Base-by-base conservation (phyloP, 2,329 filamentous ascomycete species). In the Colletotrichum cuscutae region DNA sequence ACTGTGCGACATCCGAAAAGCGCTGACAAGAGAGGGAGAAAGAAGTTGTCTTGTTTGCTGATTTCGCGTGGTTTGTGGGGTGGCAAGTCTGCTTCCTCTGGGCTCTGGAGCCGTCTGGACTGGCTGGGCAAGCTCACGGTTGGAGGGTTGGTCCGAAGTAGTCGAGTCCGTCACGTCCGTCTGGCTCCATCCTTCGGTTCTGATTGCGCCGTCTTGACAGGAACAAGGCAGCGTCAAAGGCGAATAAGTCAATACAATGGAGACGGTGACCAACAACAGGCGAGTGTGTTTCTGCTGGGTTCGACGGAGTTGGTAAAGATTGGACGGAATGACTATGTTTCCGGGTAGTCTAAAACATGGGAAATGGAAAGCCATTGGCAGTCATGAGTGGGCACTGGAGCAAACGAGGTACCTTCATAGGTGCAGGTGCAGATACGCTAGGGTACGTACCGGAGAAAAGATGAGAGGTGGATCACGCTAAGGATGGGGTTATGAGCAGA, bases 251-350 rank as follows among this genome's bases (percentile, higher is more conserved):
- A 67, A 12, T 46, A 37, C 19, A 46, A 24, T 58, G 35, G 63
- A 58, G 15, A 24, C 32, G 9, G 13, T 7, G 24, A 42, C 32
- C 9, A 7, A 32, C 37, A 28, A 11, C 49, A 24, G 13, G 46
- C 49, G 56, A n/a, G 35, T 8, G 49, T 49, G 37, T 46, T 52
- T 15, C 5, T 37, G n/a, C 30, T 37, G 49, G 32, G 42, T 22
- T 32, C 37, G 67, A 67, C 57, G 63, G 54, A 67, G 62, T 28
- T 26, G 68, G 56, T 24, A 49, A 61, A 54, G 67, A 71, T 57
- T 56, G 42, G 32, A 49, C 56, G 46, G 37, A 37, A 63, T 37
- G 37, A 6, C 28, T 37, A 53, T 63, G 69, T 72, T 63, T 72
- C 58, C 69, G 69, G 69, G 58, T 5, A 61, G 42, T 37, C 42